These are phyloP conservation scores for Desmodesmus armatus DNA, from an alignment of 139 green algal genomes.

Conservation along the genomic window DNA sequence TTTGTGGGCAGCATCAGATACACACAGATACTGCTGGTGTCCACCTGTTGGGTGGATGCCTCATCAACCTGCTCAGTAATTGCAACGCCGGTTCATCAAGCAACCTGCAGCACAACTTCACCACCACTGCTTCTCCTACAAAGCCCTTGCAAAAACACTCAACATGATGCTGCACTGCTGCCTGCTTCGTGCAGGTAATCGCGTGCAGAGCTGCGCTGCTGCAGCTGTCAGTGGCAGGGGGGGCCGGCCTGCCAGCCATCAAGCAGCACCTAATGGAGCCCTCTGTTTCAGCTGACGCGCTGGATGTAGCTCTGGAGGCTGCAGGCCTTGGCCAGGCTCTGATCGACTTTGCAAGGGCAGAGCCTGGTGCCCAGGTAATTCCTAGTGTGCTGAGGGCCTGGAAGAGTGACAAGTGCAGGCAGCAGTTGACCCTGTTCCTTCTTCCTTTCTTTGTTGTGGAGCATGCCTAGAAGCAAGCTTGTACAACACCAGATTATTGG, in stretches of 20 bases:
- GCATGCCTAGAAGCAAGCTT: too few relatives aligned
- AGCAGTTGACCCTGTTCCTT: too few relatives aligned
- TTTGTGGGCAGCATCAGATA: too few relatives aligned
- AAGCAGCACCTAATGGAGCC: not conserved
- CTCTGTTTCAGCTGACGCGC: slow-evolving; percentile 16
- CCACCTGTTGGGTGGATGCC: too few relatives aligned
- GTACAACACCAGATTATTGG: too few relatives aligned
- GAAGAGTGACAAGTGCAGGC: too few relatives aligned
- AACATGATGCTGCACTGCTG: not conserved
- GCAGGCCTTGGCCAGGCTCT: slow-evolving; percentile 20
- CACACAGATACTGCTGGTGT: too few relatives aligned
- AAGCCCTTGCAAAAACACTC: not conserved
- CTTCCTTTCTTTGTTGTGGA: too few relatives aligned
- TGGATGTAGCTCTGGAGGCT: slow-evolving; percentile 40
- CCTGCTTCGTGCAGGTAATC: slow-evolving; percentile 7
- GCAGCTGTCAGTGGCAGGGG: not conserved
- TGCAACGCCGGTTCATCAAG: too few relatives aligned
- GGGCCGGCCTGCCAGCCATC: not conserved
- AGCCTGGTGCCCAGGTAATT: not conserved
- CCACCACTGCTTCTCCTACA: not conserved
- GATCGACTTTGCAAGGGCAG: slow-evolving; percentile 26
- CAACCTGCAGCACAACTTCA: too few relatives aligned
- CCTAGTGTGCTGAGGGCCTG: not conserved
- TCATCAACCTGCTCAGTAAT: too few relatives aligned
- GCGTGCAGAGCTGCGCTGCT: slow-evolving; percentile 41